phyloP scores from a whole-genome alignment of 2,329 filamentous ascomycete genomes.

The Lachnellula subtilissima region DNA sequence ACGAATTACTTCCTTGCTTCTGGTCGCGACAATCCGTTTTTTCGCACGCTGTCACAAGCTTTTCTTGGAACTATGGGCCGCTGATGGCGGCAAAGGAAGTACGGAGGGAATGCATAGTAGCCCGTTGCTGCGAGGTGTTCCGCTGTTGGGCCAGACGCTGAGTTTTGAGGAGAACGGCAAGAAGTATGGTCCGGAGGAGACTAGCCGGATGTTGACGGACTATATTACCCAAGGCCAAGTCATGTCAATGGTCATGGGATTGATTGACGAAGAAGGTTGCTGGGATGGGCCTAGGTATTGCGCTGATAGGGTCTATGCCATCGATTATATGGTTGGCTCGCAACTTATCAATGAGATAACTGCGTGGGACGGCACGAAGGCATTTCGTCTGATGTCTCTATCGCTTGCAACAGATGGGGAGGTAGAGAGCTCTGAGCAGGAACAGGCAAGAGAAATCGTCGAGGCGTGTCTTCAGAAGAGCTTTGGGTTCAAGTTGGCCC shows the following conservation, averaged over 20 bases:
- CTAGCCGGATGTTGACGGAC: slow-evolving; percentile 44
- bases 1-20: slow-evolving; percentile 47
- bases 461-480: slow-evolving; percentile 45
- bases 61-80: slow-evolving; percentile 47
- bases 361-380: slow-evolving; percentile 44
- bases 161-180: slow-evolving; percentile 28
- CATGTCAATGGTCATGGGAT: slow-evolving; percentile 46
- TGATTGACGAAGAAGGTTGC: slow-evolving; percentile 43
- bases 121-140: slow-evolving; percentile 42
- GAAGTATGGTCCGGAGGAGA: slow-evolving; percentile 35
- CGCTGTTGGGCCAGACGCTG: slow-evolving; percentile 30
- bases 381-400: slow-evolving; percentile 47
- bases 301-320: slow-evolving; percentile 43
- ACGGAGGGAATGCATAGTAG: slow-evolving; percentile 48
- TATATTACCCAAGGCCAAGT: slow-evolving; percentile 55
- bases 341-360: slow-evolving; percentile 51
- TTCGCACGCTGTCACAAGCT: slow-evolving; percentile 46
- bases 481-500: slow-evolving; percentile 52
- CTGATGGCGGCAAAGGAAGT: slow-evolving; percentile 39
- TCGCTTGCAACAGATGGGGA: slow-evolving; percentile 35
- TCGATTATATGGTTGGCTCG: slow-evolving; percentile 46
- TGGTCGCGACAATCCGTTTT: slow-evolving; percentile 39
- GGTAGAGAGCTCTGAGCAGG: slow-evolving; percentile 42
- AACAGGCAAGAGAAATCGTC: slow-evolving; percentile 45
- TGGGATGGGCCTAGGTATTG: slow-evolving; percentile 53